A percentile compares a stretch with the other conserved stretches of the same genome.
Conservation (phyloP, 805 yeast genomes). For the Monosporozyma aquatica region DNA sequence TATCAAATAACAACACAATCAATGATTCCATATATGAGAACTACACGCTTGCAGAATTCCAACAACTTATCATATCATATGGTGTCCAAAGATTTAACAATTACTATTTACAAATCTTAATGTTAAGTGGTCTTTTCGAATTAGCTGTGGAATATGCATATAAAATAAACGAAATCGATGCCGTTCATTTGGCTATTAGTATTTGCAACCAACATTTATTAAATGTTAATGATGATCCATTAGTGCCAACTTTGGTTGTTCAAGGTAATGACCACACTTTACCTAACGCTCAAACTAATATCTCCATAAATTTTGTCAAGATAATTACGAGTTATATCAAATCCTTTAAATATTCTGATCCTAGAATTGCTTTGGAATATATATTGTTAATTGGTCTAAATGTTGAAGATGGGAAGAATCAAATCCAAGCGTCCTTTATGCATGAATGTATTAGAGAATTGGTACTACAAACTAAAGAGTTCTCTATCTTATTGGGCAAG, state of each 20-base stretch:
- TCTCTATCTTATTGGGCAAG: slow-evolving; percentile 73
- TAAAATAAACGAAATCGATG: slow-evolving; percentile 63
- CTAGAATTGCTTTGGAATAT: slow-evolving; percentile 88
- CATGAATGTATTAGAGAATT: slow-evolving; percentile 78
- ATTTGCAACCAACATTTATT: slow-evolving; percentile 65
- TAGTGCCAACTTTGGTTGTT: background rate
- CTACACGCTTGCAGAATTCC: slow-evolving; percentile 67
- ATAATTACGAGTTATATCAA: slow-evolving; percentile 73
- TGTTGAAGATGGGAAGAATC: slow-evolving; percentile 29
- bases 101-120: slow-evolving; percentile 60
- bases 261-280: slow-evolving; percentile 8
- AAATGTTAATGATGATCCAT: slow-evolving; percentile 11
- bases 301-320: slow-evolving; percentile 41
- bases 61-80: slow-evolving; percentile 54
- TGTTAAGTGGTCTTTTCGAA: slow-evolving; percentile 74
- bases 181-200: slow-evolving; percentile 82
- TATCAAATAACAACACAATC: slow-evolving; percentile 19
- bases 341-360: slow-evolving; percentile 75
- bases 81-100: slow-evolving; percentile 70
- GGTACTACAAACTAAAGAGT: slow-evolving; percentile 79
- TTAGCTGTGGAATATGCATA: slow-evolving; percentile 54
- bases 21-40: slow-evolving; percentile 55
- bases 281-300: background rate
- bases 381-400: slow-evolving; percentile 58
- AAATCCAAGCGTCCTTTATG: slow-evolving; percentile 45